phyloP scores from a whole-genome alignment of 495 filamentous ascomycete genomes.

The Penicillium bialowiezense region DNA sequence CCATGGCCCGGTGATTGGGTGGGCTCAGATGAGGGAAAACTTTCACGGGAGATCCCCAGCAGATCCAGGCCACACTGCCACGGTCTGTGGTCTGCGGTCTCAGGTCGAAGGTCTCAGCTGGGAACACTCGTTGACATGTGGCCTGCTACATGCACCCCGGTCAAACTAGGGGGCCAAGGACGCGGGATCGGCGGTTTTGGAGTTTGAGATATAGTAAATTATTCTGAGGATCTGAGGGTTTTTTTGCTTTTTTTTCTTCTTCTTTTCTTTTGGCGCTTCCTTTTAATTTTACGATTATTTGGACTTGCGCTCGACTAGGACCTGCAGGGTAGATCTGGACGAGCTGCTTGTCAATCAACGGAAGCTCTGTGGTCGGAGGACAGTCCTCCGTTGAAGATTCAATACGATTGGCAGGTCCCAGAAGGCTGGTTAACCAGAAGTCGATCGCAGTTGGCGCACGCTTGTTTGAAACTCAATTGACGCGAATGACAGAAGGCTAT shows the following conservation, averaged over 20 bases:
- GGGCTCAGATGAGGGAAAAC: conserved; percentile 31
- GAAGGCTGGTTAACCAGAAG: conserved; percentile 33
- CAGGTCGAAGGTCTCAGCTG: too few relatives aligned
- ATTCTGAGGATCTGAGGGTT: too few relatives aligned
- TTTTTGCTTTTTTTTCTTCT: background rate
- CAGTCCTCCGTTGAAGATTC: conserved; percentile 18
- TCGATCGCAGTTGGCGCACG: conserved; percentile 36
- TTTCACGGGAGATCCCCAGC: conserved; percentile 46
- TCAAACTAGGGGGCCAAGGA: background rate
- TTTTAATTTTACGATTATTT: too few relatives aligned
- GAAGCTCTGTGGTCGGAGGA: conserved; percentile 7
- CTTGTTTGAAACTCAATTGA: conserved; percentile 43
- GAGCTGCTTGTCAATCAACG: background rate
- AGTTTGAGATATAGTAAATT: background rate
- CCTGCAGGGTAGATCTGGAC: background rate
- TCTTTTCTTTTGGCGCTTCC: too few relatives aligned
- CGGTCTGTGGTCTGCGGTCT: too few relatives aligned
- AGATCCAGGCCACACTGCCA: conserved; percentile 30
- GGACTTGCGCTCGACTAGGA: too few relatives aligned
- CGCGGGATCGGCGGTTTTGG: conserved; percentile 1
- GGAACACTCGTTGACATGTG: conserved; percentile 1
- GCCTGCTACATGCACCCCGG: conserved; percentile 3
- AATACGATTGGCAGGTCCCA: conserved; percentile 24
- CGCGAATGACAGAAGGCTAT: conserved; percentile 29
- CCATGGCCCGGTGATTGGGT: conserved; percentile 12